These are phyloP conservation scores for Candida schatavii DNA, from an alignment of 805 yeast species.

Conservation along the genomic window DNA sequence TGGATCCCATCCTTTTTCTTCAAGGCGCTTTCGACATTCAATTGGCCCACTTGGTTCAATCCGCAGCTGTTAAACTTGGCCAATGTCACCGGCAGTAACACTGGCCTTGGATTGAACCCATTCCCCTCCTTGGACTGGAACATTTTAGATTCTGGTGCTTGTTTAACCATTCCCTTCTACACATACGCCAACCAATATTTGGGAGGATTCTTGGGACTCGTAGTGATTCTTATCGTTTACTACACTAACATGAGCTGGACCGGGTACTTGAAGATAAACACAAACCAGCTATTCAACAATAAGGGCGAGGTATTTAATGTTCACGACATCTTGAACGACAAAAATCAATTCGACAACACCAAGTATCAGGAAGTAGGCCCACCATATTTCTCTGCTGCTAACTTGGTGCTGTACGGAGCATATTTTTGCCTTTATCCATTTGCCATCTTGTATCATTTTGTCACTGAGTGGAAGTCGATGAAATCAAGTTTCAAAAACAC, in stretches of 20 bases:
- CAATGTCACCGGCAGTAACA: constrained; percentile 36
- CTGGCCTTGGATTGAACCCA: constrained; percentile 42
- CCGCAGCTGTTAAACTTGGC: constrained; percentile 38
- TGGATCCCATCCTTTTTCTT: constrained; percentile 42
- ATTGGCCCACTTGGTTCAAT: constrained; percentile 46
- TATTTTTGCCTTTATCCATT: constrained; percentile 57
- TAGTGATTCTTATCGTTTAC: constrained; percentile 31
- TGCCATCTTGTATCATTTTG: constrained; percentile 46
- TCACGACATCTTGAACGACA: constrained; percentile 40
- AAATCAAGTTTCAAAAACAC: constrained; percentile 35
- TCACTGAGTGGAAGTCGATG: constrained; percentile 45
- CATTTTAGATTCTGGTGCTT: constrained; percentile 32
- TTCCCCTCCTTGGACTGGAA: constrained; percentile 46
- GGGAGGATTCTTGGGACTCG: constrained; percentile 34
- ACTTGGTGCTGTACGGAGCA: constrained; percentile 56
- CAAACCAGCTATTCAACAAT: constrained; percentile 52
- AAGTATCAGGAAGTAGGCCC: constrained; percentile 58
- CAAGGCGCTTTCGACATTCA: constrained; percentile 37
- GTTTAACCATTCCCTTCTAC: constrained; percentile 42
- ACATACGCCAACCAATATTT: constrained; percentile 40
- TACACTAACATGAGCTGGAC: constrained; percentile 52
- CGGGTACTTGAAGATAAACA: constrained; percentile 48
- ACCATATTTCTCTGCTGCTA: constrained; percentile 65
- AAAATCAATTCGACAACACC: constrained; percentile 42
- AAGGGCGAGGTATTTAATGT: constrained; percentile 48